phyloP scores from a whole-genome alignment of 1,284 basidiomycete species.

The Heterobasidion occidentale region DNA sequence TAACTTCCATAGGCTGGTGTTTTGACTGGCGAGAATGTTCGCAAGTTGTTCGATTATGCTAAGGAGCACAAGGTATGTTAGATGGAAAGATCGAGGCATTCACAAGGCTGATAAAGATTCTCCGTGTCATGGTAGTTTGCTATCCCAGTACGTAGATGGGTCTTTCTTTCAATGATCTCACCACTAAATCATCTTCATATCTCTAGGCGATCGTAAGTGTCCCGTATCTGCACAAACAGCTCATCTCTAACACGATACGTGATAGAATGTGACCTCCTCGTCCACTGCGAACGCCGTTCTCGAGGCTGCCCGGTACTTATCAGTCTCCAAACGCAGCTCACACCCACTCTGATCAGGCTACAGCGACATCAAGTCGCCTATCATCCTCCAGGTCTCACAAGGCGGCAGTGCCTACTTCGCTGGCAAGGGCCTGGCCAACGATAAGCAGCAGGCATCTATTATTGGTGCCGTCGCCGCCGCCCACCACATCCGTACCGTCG shows the following conservation, averaged over 20 bases:
- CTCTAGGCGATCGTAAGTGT: conserved; percentile 65
- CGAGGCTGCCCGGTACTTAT: conserved; percentile 73
- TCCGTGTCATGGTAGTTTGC: conserved; percentile 51
- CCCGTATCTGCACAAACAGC: conserved; percentile 4
- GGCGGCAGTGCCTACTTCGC: conserved; percentile 96
- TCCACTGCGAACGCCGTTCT: conserved; percentile 83
- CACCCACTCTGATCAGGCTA: neutral
- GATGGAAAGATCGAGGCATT: neutral
- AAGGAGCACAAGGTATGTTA: conserved; percentile 68
- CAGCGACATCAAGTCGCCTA: conserved; percentile 89
- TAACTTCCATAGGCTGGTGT: conserved; percentile 62
- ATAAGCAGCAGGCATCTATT: conserved; percentile 95
- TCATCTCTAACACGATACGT: conserved; percentile 7
- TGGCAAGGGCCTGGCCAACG: conserved; percentile 94
- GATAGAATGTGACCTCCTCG: conserved; percentile 79
- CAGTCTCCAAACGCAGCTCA: neutral
- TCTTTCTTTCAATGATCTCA: conserved; percentile 3
- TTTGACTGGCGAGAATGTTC: conserved; percentile 80
- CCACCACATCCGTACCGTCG: conserved; percentile 84
- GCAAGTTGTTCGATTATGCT: conserved; percentile 86
- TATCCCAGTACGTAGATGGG: conserved; percentile 60
- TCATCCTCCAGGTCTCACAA: conserved; percentile 97
- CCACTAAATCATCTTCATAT: conserved; percentile 9
- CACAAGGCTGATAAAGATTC: neutral
- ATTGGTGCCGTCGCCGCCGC: conserved; percentile 90